Evolutionary conservation across 192 early-diverging fungal species (phyloP).

Genomic region (Umbelopsis vinacea): DNA sequence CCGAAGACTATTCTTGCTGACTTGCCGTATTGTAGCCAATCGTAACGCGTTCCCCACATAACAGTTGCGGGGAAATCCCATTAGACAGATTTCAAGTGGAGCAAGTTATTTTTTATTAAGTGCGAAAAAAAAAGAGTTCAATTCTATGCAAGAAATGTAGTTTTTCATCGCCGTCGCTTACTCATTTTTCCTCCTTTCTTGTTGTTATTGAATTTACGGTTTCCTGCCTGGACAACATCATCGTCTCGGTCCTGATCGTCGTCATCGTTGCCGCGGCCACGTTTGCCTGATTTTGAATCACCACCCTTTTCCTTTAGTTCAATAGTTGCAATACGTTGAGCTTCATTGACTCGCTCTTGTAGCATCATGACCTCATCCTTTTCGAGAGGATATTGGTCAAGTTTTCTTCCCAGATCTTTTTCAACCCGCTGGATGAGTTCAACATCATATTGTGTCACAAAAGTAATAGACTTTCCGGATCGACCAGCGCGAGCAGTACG

Average conservation of each 20-base stretch:
- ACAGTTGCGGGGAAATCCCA: neutral
- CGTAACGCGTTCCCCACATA: neutral
- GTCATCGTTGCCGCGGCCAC: conserved; percentile 37
- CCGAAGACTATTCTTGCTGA: conserved; percentile 16
- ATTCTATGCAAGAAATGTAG: neutral
- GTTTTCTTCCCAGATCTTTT: conserved; percentile 84
- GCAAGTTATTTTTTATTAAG: too few relatives aligned
- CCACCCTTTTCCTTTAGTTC: conserved; percentile 83
- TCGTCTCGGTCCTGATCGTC: conserved; percentile 48
- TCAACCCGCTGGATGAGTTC: conserved; percentile 95
- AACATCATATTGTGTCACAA: conserved; percentile 92
- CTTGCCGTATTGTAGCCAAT: conserved; percentile 15
- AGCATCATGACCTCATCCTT: conserved; percentile 87
- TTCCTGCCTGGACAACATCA: conserved; percentile 29
- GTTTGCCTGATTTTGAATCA: conserved; percentile 34
- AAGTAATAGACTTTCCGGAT: conserved; percentile 79
- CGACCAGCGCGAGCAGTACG: conserved; percentile 85
- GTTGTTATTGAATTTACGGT: conserved; percentile 8
- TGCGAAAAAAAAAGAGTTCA: too few relatives aligned
- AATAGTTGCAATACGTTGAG: conserved; percentile 82
- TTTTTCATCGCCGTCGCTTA: conserved; percentile 23
- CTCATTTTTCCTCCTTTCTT: conserved; percentile 22
- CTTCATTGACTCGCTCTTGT: conserved; percentile 94
- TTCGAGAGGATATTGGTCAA: conserved; percentile 82
- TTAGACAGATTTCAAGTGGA: neutral